These are phyloP conservation scores for Cladophialophora psammophila DNA, from an alignment of 2,329 filamentous ascomycete genomes.

Conservation along the genomic window DNA sequence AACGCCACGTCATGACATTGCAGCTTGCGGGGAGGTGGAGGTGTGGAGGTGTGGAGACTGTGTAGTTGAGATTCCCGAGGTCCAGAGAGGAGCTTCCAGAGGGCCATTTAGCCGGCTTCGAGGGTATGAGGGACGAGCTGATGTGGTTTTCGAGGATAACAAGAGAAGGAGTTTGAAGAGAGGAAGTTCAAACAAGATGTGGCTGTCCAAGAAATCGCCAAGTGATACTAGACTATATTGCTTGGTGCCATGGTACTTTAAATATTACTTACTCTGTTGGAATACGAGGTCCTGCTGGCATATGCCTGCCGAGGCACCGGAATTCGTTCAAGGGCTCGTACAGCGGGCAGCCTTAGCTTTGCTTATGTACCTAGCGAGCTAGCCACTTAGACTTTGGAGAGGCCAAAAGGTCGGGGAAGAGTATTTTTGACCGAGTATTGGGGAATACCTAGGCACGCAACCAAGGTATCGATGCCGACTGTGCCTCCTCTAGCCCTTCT, in stretches of 20 bases:
- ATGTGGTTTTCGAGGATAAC: neutral
- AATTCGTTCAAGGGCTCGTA: too few relatives aligned
- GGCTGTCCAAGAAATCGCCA: neutral
- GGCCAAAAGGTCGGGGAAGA: neutral
- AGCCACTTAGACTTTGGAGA: neutral
- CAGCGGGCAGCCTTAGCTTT: neutral
- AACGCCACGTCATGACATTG: constrained; percentile 1
- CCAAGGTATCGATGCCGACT: neutral
- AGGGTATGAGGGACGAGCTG: neutral
- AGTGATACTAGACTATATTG: neutral
- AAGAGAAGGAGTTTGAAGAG: neutral
- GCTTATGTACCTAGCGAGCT: neutral
- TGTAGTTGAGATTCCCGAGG: neutral
- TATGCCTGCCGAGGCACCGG: neutral
- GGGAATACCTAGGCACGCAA: neutral
- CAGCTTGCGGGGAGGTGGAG: neutral
- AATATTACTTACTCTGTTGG: neutral
- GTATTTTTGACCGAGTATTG: neutral
- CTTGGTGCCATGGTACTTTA: neutral
- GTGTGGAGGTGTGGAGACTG: neutral
- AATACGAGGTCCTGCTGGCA: neutral
- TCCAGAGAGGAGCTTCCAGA: neutral
- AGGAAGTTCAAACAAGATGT: constrained; percentile 4
- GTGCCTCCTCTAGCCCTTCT: neutral
- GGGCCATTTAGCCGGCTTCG: neutral